Evolutionary conservation across 495 filamentous ascomycete genomes (phyloP).

Genomic region (Letharia lupina): DNA sequence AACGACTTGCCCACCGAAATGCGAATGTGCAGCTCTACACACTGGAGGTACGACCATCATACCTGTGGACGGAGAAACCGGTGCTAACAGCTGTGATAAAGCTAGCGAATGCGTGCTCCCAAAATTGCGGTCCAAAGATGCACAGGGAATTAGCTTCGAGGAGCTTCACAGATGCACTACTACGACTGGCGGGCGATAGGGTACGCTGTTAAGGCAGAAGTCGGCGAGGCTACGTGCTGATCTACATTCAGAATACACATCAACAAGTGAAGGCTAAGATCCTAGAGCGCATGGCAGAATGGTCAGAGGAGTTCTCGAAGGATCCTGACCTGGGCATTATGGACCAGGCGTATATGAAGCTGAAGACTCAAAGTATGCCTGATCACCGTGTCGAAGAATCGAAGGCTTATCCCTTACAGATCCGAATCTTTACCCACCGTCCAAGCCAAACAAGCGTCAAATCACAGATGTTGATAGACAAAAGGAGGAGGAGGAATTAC

Average conservation of each 20-base stretch:
- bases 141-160: conserved; percentile 89
- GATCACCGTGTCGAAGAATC: not conserved
- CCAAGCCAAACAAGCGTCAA: conserved; percentile 81
- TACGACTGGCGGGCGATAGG: conserved; percentile 82
- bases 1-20: conserved; percentile 90
- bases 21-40: conserved; percentile 99
- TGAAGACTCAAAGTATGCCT: conserved; percentile 62
- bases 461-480: conserved; percentile 85
- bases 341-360: conserved; percentile 85
- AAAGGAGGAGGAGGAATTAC: conserved; percentile 95
- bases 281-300: conserved; percentile 89
- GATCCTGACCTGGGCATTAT: conserved; percentile 95
- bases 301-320: conserved; percentile 86
- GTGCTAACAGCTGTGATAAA: conserved; percentile 24
- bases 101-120: conserved; percentile 86
- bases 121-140: conserved; percentile 88
- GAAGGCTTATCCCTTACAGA: conserved; percentile 43
- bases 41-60: conserved; percentile 58
- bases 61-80: not conserved
- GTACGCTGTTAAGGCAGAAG: conserved; percentile 29
- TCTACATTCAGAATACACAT: conserved; percentile 66
- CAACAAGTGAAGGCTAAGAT: conserved; percentile 96
- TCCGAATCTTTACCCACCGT: conserved; percentile 84
- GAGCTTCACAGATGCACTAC: conserved; percentile 89
- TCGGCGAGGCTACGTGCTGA: conserved; percentile 12